Evolutionary conservation across 2,329 filamentous ascomycete species (phyloP).

Genomic region (Cytospora schulzeri): DNA sequence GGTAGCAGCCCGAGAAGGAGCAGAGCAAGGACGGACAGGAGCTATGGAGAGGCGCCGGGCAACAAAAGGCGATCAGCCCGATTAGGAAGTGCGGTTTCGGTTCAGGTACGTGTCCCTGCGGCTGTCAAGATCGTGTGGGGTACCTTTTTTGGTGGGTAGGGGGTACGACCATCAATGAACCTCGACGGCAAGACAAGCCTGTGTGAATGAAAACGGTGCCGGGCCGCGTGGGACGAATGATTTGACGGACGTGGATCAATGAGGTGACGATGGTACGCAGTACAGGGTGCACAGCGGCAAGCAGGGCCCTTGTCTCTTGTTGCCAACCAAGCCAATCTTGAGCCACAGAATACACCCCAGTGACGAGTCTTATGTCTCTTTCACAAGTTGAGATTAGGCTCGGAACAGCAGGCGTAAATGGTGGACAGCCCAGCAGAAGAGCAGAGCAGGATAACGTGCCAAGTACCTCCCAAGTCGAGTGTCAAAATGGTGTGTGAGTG

Average conservation of each 20-base stretch:
- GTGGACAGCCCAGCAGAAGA: slow-evolving; percentile 3
- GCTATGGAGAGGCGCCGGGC: slow-evolving; percentile 20
- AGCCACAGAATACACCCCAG: slow-evolving; percentile 20
- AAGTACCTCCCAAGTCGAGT: slow-evolving; percentile 23
- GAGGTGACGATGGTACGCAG: slow-evolving; percentile 14
- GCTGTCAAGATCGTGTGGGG: slow-evolving; percentile 26
- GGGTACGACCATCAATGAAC: slow-evolving; percentile 25
- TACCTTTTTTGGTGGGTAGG: slow-evolving; percentile 26
- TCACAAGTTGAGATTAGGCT: slow-evolving; percentile 15
- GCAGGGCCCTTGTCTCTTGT: slow-evolving; percentile 20
- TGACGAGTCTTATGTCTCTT: slow-evolving; percentile 16
- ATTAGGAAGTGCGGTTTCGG: slow-evolving; percentile 25
- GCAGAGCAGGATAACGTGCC: background rate
- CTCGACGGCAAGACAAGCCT: slow-evolving; percentile 11
- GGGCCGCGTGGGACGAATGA: slow-evolving; percentile 27
- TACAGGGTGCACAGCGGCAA: slow-evolving; percentile 25
- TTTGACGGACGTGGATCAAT: slow-evolving; percentile 26
- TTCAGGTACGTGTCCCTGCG: slow-evolving; percentile 26
- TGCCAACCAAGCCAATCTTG: slow-evolving; percentile 15
- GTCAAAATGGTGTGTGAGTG: slow-evolving; percentile 12
- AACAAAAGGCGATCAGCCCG: slow-evolving; percentile 25
- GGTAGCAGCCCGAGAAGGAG: slow-evolving; percentile 18
- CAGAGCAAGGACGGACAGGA: slow-evolving; percentile 2
- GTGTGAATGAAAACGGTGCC: slow-evolving; percentile 25
- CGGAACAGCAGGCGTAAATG: slow-evolving; percentile 7